A percentile compares a stretch with the other conserved stretches of the same genome.
phyloP scores from a whole-genome alignment of 2,329 filamentous ascomycete species.

The Rhinocladiella similis region DNA sequence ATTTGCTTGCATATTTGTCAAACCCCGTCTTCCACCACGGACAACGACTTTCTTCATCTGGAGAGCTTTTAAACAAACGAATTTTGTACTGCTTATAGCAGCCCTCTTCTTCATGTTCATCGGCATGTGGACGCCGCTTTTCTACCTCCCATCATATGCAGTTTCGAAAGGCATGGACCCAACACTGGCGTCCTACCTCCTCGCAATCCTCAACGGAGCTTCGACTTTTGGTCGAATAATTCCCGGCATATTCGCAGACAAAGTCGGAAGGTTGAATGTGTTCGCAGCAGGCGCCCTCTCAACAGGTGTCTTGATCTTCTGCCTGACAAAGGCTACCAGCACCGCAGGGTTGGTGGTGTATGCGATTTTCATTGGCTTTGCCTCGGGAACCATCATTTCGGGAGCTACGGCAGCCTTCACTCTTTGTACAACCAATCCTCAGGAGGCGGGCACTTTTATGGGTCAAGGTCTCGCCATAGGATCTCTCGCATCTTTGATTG shows the following conservation, averaged over 20 bases:
- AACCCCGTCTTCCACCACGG: constrained; percentile 48
- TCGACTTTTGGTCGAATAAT: constrained; percentile 36
- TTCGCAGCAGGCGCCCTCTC: constrained; percentile 36
- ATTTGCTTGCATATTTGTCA: constrained; percentile 54
- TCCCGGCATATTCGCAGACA: constrained; percentile 34
- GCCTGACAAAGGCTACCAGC: constrained; percentile 59
- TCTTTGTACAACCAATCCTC: constrained; percentile 24
- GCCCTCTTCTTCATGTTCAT: constrained; percentile 23
- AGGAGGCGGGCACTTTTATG: constrained; percentile 29
- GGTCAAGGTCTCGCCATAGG: constrained; percentile 36
- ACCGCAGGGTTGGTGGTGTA: constrained; percentile 48
- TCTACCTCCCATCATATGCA: constrained; percentile 31
- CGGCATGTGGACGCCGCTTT: constrained; percentile 32
- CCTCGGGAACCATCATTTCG: constrained; percentile 58
- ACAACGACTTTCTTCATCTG: constrained; percentile 29
- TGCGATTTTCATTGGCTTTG: constrained; percentile 67
- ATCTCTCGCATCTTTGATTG: constrained; percentile 49
- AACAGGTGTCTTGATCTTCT: constrained; percentile 51
- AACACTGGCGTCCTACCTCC: constrained; percentile 51
- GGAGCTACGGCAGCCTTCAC: constrained; percentile 25
- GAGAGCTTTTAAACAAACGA: constrained; percentile 20
- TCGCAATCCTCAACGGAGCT: constrained; percentile 55
- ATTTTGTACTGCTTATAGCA: constrained; percentile 21
- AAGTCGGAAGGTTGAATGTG: constrained; percentile 28
- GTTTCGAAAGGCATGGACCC: constrained; percentile 48